phyloP scores from a whole-genome alignment of 805 yeast genomes.

The Metschnikowia shivogae region DNA sequence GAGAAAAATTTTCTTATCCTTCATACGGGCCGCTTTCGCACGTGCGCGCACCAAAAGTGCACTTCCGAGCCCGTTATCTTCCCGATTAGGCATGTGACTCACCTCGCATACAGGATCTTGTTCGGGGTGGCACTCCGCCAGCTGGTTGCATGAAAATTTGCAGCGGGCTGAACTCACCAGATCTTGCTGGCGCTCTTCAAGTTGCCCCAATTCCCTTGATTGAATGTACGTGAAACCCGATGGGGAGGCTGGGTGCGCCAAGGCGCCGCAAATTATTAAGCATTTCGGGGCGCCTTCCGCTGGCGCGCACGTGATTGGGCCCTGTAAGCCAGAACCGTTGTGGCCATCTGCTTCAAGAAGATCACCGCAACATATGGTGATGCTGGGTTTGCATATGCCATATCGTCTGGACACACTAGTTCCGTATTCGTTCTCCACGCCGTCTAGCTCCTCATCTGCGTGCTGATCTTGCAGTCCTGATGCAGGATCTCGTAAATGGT shows the following conservation, averaged over 20 bases:
- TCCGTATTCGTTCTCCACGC: too few species aligned
- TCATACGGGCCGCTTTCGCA: constrained; percentile 2
- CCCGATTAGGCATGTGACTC: constrained; percentile 2
- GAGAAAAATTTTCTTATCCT: constrained; percentile 13
- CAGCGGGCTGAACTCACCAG: too few species aligned
- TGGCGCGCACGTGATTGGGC: neutral
- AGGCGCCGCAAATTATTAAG: neutral
- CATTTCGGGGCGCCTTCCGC: neutral
- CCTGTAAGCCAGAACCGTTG: neutral
- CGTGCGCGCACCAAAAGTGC: neutral
- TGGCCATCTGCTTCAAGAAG: neutral
- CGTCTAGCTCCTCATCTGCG: too few species aligned
- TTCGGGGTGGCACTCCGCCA: too few species aligned
- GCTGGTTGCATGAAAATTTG: too few species aligned
- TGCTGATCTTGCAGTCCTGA: too few species aligned
- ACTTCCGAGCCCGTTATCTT: neutral
- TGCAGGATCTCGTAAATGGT: too few species aligned
- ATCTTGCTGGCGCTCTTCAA: too few species aligned
- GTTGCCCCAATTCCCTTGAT: too few species aligned
- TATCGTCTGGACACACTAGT: too few species aligned
- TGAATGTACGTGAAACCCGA: neutral
- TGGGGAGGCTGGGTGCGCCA: neutral
- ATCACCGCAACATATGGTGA: too few species aligned
- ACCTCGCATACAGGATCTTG: neutral
- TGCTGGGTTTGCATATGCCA: too few species aligned